Evolutionary conservation across 2,329 filamentous ascomycete genomes (phyloP), one percentile per base, ranked within the genome.

Genomic region (Thermoascus crustaceus): DNA sequence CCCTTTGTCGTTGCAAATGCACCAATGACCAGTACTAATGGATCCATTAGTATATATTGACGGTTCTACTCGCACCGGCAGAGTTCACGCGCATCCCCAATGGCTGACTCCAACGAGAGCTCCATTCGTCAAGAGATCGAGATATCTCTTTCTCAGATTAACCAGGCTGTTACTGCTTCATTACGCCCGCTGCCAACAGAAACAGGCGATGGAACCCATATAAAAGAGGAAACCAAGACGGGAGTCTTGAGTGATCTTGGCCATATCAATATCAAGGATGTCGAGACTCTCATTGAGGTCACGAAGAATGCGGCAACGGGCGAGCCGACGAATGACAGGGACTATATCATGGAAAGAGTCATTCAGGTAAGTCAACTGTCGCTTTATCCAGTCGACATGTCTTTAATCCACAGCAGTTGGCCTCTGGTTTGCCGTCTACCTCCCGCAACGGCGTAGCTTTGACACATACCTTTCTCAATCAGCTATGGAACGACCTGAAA

Each of bases 261-360:
- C 32, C 60, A 64, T 35, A 44, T 75, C 43, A 69, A 58, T 35
- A 58, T 71, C 13, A 55, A 64, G 18, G 63, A 71, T 43, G 53
- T 69, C 34, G 54, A 57, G 30, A 61, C 61, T 7, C 34, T 67
- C 14, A 44, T 55, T 20, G 61, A 65, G 21, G 40, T 63, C 17
- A 55, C 65, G 8, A 64, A 66, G 14, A 59, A 52, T 32, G 50
- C 65, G 13, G 47, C 57, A 37, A 66, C 67, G n/a, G 72, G 73
- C 2, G 61, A 73, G 26, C 67, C 68, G 5, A 57, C 75, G 10
- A 66, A 83, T 47, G 79, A 83, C 49, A 78, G 73, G 51, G 68
- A 69, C 1, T 77, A 77, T 48, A 58, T 75, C 8, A 78, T 78
- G 73, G 75, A 79, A 49, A 61, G 66, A 16, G 52, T 78, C 39